These are phyloP conservation scores for Hypoxylon sp. DNA, from an alignment of 2,329 filamentous ascomycete species.

Conservation along the genomic window DNA sequence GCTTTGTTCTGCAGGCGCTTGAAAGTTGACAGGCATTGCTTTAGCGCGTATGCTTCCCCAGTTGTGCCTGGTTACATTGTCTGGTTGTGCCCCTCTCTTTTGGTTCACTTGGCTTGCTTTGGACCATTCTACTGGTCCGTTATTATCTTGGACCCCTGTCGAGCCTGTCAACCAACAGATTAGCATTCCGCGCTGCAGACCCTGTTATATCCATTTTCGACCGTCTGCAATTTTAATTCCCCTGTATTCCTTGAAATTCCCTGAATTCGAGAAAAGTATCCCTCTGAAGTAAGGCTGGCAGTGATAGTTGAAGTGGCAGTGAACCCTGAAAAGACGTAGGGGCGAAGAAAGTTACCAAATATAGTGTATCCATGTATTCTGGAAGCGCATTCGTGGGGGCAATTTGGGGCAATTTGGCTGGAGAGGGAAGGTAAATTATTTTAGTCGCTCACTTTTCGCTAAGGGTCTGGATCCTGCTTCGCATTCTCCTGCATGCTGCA, in stretches of 20 bases:
- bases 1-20: constrained; percentile 33
- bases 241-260: constrained; percentile 7
- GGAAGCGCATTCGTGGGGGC: not conserved
- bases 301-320: not conserved
- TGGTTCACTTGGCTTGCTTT: constrained; percentile 30
- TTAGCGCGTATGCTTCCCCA: constrained; percentile 39
- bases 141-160: constrained; percentile 36
- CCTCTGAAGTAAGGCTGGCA: constrained; percentile 5
- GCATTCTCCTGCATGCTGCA: constrained; percentile 45
- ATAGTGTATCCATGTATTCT: constrained; percentile 10
- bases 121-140: constrained; percentile 44
- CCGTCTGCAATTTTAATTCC: constrained; percentile 50
- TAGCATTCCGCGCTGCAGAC: constrained; percentile 37
- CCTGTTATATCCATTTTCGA: constrained; percentile 44
- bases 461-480: constrained; percentile 26
- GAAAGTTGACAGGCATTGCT: constrained; percentile 34
- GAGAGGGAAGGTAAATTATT: constrained; percentile 26
- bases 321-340: not conserved
- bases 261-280: not conserved
- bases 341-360: too few relatives aligned
- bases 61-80: constrained; percentile 19
- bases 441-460: constrained; percentile 7
- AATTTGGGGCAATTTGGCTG: constrained; percentile 5
- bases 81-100: constrained; percentile 28
- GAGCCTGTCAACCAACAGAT: constrained; percentile 29